Base-by-base conservation (phyloP, 78 protist species). In the Dictyostelium capitatum region DNA sequence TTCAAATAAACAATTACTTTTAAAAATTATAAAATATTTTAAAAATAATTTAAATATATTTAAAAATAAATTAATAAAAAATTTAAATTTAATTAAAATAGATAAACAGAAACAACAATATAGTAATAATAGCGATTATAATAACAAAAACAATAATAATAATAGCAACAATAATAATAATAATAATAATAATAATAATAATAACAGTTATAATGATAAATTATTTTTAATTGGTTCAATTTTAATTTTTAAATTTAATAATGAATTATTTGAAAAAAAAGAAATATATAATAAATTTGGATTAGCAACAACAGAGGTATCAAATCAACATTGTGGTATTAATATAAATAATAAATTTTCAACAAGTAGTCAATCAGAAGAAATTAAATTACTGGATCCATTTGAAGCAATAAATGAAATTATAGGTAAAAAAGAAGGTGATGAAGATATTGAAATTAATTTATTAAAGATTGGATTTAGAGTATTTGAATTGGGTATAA, bases 361-460 rank as follows among this genome's bases (percentile, higher is more conserved):
- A 51, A 14, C 3, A 4, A 51, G 3, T 51, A 51, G 3, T 12
- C 15, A 51, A 14, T 14, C 56, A 51, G 10, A 8, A 14, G 79
- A 46, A 73, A 28, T 74, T n/a, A 19, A 25, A 41, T 32, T 72
- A 15, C 30, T 84, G 17, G 59, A 56, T 46, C 92, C 92, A 46
- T 28, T 7, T 8, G 92, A 84, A 15, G 92, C 92, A 4, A 84
- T 84, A 19, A 59, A 43, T 25, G 79, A 74, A n/a, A 43, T 84
- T 6, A 64, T 80, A n/a, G 62, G 23, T 15, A 53, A 84, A 30
- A 72, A 69, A 54, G 48, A 75, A 2, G 43, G 43, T 3, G 70
- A 62, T 62, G 57, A 75, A 48, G 64, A 84, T 2, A 2, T 37
- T 37, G 43, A 37, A 37, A 20, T 74, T 20, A 6, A 74, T 47